Evolutionary conservation across 768 basidiomycete genomes (phyloP), one percentile per base, ranked within the genome.

Genomic region (Leccinum olivaceopallidum): DNA sequence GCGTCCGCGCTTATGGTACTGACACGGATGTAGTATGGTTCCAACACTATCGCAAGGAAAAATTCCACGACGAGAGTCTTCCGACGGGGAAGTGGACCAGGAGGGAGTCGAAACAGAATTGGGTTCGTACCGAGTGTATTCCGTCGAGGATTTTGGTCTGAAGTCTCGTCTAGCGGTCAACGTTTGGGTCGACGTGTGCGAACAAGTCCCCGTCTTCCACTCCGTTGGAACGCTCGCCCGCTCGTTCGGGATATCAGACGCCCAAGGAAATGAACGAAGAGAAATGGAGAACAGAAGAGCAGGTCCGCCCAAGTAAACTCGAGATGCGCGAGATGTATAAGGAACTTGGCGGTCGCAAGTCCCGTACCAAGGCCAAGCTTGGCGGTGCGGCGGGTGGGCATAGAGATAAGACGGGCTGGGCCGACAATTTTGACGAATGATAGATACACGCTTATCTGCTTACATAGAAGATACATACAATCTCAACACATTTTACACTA

Each of bases 261-360:
- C 92, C 92, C 8, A 80, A 84, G 28, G 92, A 94, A 69, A 63
- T 87, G 24, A 86, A 85, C 37, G 92, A 94, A 67, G 92, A 92
- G 69, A 83, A 81, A 63, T 94, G 92, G 59, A 71, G 72, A 37
- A 83, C 85, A 62, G 83, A 83, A 6, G 84, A 87, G 10, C 77
- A 79, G 20, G 79, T 75, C 20, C 67, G 72, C 50, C 92, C 90
- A 30, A 84, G 84, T 53, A 96, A 95, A 75, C 61, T 85, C 3
- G 92, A 94, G 73, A 93, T 94, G 89, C 83, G 94, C 44, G 90
- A 89, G 67, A 87, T 89, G 81, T 97, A 96, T 78, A 95, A 95
- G 76, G 89, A 92, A 58, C 77, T 95, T 10, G 90, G 89, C 20
- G 94, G 94, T 16, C 82, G 94, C 63, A 97, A 95, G 75, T 79